These are phyloP conservation scores for Pyrenula massariospora DNA, from an alignment of 495 filamentous ascomycete genomes.

Conservation along the genomic window DNA sequence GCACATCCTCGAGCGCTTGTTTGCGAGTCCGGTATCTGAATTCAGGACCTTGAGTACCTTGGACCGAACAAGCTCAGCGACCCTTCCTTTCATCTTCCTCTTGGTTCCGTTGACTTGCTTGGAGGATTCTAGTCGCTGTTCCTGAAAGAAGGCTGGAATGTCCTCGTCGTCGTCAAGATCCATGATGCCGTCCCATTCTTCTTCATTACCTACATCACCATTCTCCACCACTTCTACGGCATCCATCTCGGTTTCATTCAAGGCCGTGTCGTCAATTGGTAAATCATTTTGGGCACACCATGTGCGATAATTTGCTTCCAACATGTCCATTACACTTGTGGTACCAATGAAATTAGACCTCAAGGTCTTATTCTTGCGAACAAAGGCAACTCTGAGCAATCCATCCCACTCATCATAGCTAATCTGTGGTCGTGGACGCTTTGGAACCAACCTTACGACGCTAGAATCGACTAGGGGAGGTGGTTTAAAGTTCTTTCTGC, in stretches of 20 bases:
- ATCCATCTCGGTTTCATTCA: conserved; percentile 8
- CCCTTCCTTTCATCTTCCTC: conserved; percentile 61
- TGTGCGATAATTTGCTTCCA: conserved; percentile 76
- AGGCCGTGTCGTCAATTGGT: conserved; percentile 53
- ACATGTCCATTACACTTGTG: conserved; percentile 64
- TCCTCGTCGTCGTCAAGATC: conserved; percentile 49
- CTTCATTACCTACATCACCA: conserved; percentile 28
- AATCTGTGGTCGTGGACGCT: conserved; percentile 71
- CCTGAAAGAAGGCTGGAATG: conserved; percentile 68
- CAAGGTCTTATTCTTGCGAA: conserved; percentile 66
- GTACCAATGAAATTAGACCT: conserved; percentile 64
- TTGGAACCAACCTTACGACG: conserved; percentile 66
- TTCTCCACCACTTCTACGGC: conserved; percentile 31
- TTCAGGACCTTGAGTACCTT: conserved; percentile 77
- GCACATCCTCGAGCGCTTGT: conserved; percentile 70
- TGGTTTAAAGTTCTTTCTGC: conserved; percentile 88
- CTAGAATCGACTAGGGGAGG: conserved; percentile 83
- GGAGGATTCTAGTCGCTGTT: conserved; percentile 37
- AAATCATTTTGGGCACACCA: conserved; percentile 81
- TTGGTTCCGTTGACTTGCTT: conserved; percentile 33
- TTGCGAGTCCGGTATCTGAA: conserved; percentile 61
- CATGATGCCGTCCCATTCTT: conserved; percentile 34
- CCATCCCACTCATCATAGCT: conserved; percentile 95
- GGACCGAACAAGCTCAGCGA: conserved; percentile 63
- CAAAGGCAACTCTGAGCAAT: conserved; percentile 71